Percentiles rank a stretch among this genome's conserved stretches.
These are phyloP conservation scores for Olyra latifolia DNA, from an alignment of 176 grass and related monocot genomes.

Conservation along the genomic window DNA sequence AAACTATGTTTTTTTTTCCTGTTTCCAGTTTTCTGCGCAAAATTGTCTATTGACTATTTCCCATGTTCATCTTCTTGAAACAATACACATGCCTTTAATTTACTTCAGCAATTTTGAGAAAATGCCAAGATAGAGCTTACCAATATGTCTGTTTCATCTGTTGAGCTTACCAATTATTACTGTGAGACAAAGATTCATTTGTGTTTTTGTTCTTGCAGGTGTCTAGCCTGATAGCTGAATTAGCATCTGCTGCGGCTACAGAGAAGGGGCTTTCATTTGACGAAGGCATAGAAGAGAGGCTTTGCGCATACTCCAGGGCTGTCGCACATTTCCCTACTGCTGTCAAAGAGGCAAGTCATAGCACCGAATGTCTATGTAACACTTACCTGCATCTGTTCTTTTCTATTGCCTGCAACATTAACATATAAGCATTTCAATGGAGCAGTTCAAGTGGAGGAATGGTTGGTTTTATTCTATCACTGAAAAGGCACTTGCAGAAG, in stretches of 20 bases:
- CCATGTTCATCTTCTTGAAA: neutral
- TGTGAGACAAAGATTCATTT: neutral
- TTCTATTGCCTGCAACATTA: neutral
- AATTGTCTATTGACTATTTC: neutral
- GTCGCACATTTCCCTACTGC: constrained; percentile 91
- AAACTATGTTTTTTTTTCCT: neutral
- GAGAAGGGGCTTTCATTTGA: constrained; percentile 72
- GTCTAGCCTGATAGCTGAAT: constrained; percentile 65
- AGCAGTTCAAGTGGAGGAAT: constrained; percentile 98
- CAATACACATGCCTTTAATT: neutral
- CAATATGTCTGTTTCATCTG: too few relatives aligned
- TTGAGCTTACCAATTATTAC: too few relatives aligned
- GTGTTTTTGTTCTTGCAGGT: constrained; percentile 46
- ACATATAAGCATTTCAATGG: neutral
- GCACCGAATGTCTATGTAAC: neutral
- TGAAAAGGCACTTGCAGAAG: constrained; percentile 67
- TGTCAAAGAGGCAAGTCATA: constrained; percentile 79
- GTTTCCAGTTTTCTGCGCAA: neutral
- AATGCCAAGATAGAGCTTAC: neutral
- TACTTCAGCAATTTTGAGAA: neutral
- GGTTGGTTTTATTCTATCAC: constrained; percentile 89
- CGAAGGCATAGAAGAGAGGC: constrained; percentile 64
- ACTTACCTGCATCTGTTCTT: neutral
- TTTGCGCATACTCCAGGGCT: constrained; percentile 85
- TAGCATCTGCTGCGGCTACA: constrained; percentile 60